A percentile compares a stretch with the other conserved stretches of the same genome.
Evolutionary conservation across 768 basidiomycete species (phyloP).

Genomic region (Tremella yokohamensis): DNA sequence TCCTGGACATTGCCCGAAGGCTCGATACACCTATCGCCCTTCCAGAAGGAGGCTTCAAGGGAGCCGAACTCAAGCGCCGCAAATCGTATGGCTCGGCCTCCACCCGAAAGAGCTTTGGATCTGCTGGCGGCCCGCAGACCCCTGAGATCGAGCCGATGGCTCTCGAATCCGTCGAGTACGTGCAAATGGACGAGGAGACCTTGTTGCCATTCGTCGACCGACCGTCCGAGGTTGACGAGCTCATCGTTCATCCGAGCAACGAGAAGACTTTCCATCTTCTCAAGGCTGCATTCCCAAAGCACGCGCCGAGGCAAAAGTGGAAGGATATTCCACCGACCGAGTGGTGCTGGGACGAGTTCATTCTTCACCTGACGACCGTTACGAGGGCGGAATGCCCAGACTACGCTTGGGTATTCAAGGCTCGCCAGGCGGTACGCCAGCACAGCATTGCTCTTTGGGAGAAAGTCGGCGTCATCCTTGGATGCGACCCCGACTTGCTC

Average conservation of each 20-base stretch:
- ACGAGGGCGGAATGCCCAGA: constrained; percentile 58
- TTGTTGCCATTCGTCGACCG: constrained; percentile 85
- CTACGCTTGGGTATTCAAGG: constrained; percentile 66
- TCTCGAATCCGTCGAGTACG: constrained; percentile 50
- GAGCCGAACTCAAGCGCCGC: constrained; percentile 40
- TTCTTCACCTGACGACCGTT: constrained; percentile 61
- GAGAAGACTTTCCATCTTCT: constrained; percentile 50
- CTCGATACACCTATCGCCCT: constrained; percentile 38
- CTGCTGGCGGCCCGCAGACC: not conserved
- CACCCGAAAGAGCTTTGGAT: not conserved
- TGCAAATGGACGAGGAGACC: constrained; percentile 58
- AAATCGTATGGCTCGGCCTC: constrained; percentile 22
- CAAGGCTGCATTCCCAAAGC: constrained; percentile 46
- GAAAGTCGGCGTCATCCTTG: constrained; percentile 78
- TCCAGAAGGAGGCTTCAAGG: constrained; percentile 40
- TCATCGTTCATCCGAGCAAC: constrained; percentile 66
- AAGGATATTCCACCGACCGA: constrained; percentile 58
- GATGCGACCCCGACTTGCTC: constrained; percentile 73
- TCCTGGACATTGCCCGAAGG: constrained; percentile 40
- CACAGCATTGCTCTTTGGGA: constrained; percentile 89
- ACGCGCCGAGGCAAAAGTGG: constrained; percentile 48
- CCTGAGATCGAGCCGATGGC: constrained; percentile 26
- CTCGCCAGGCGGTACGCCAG: constrained; percentile 69
- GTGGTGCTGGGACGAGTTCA: constrained; percentile 72
- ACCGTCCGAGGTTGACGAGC: constrained; percentile 65